These are phyloP conservation scores for Tremella mesenterica DNA, from an alignment of 768 basidiomycete genomes.

Conservation along the genomic window DNA sequence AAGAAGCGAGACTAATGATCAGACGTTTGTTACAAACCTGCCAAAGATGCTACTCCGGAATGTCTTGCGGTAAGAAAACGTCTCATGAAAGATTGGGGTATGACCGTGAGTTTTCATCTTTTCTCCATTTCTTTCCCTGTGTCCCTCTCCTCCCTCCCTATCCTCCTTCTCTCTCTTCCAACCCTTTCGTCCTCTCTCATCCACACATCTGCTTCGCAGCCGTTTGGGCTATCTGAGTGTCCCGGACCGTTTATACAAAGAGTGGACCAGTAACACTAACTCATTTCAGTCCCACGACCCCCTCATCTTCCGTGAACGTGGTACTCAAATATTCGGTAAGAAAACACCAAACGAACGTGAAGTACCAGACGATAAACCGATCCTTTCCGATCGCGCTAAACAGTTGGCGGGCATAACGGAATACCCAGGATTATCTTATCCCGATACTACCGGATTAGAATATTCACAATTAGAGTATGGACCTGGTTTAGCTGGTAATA, in stretches of 20 bases:
- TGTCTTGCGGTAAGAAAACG: slow-evolving; percentile 18
- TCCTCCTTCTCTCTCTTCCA: no score
- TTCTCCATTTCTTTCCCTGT: no score
- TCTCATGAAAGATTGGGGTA: slow-evolving; percentile 14
- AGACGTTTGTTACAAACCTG: slow-evolving; percentile 44
- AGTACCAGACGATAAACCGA: slow-evolving; percentile 6
- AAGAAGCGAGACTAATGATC: neutral
- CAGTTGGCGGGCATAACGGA: slow-evolving; percentile 21
- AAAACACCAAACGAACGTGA: slow-evolving; percentile 9
- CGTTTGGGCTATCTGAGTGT: neutral
- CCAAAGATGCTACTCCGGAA: slow-evolving; percentile 23
- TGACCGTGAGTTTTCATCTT: slow-evolving; percentile 33
- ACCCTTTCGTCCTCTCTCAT: no score
- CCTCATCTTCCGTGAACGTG: slow-evolving; percentile 16
- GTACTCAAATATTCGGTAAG: slow-evolving; percentile 4
- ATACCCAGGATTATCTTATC: slow-evolving; percentile 4
- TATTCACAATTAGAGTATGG: neutral
- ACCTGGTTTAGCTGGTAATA: neutral
- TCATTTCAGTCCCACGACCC: slow-evolving; percentile 21
- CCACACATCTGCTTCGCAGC: no score
- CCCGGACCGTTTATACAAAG: neutral
- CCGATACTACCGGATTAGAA: neutral
- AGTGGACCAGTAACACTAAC: neutral
- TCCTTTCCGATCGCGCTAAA: slow-evolving; percentile 11
- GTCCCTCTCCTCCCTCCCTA: no score